Conservation (phyloP, 2,329 filamentous ascomycete genomes). For the Epichloe elymi region DNA sequence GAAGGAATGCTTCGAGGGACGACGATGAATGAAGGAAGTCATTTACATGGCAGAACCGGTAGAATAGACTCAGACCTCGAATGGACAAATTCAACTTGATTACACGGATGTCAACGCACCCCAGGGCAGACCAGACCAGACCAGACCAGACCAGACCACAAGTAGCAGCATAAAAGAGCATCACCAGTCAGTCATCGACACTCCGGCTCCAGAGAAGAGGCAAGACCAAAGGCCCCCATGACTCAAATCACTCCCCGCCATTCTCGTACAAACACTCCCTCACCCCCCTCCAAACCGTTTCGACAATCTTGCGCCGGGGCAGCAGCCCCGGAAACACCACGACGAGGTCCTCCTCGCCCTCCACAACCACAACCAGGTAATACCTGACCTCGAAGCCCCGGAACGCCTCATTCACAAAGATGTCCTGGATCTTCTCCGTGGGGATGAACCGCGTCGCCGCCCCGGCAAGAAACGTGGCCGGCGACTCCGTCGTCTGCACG, state of each 20-base stretch:
- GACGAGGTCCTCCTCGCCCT: conserved; percentile 75
- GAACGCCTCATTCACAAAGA: conserved; percentile 92
- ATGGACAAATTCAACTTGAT: too few relatives aligned
- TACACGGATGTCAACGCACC: too few relatives aligned
- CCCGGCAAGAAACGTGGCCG: conserved; percentile 43
- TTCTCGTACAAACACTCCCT: conserved; percentile 64
- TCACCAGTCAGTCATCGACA: too few relatives aligned
- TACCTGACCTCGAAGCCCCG: conserved; percentile 81
- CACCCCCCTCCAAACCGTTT: conserved; percentile 81
- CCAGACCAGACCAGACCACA: too few relatives aligned
- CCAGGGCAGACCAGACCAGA: too few relatives aligned
- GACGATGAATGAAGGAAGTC: conserved; percentile 10
- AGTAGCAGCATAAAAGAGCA: too few relatives aligned
- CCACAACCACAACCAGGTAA: conserved; percentile 80
- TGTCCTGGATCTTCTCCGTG: conserved; percentile 80
- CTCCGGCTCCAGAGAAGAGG: too few relatives aligned
- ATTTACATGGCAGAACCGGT: not conserved
- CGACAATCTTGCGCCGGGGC: conserved; percentile 61
- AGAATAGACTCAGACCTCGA: not conserved
- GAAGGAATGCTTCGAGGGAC: conserved; percentile 15
- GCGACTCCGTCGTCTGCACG: conserved; percentile 67
- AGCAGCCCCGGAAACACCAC: conserved; percentile 86
- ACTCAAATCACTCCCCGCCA: conserved; percentile 10
- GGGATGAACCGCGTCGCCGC: conserved; percentile 56
- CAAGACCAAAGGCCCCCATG: too few relatives aligned